Evolutionary conservation across 805 yeast genomes (phyloP), one percentile per base, ranked within the genome.

Genomic region (Wickerhamiella nectarea): DNA sequence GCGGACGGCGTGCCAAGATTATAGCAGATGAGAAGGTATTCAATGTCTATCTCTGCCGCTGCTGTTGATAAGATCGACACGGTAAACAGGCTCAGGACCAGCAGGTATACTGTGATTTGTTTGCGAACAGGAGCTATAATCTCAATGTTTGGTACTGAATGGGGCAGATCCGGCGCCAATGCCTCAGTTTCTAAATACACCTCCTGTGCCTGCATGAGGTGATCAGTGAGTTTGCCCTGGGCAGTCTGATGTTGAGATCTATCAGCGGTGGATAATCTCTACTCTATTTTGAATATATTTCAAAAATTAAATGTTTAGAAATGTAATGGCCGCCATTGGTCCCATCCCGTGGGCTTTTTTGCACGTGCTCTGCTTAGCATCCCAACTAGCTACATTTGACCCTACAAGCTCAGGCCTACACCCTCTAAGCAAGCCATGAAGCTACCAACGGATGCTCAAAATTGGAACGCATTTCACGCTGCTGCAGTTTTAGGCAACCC

Each of bases 401-500:
- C 24, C 24, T 21, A 21, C 24, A 21, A 21, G 24, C 24, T 8
- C 8, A 21, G 24, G n/a, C n/a, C n/a, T n/a, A 21, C 8, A 28
- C 15, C 12, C 3, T 12, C 31, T 12, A 12, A 11, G 6, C 15
- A 11, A 28, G n/a, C 14, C 31, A 35, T 36, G 39, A n/a, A 12
- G 17, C 33, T 31, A n/a, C 36, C 38, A 22, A 36, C 37, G 0
- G 54, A 50, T 22, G 46, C 33, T 9, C 21, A 41, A 9, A 52
- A 52, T 17, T 37, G 48, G 26, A 54, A 52, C 17, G 50, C 40
- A n/a, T 50, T 53, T 38, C 58, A 54, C 28, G 50, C 53, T 3
- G 46, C 52, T 14, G 58, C 56, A 2, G 53, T 52, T 5, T 31
- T 21, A 11, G 55, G 54, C 3, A 35, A 44, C 19, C 34, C 46